These are phyloP conservation scores for Aspergillus kassunensis DNA, from an alignment of 495 filamentous ascomycete species.

Conservation along the genomic window DNA sequence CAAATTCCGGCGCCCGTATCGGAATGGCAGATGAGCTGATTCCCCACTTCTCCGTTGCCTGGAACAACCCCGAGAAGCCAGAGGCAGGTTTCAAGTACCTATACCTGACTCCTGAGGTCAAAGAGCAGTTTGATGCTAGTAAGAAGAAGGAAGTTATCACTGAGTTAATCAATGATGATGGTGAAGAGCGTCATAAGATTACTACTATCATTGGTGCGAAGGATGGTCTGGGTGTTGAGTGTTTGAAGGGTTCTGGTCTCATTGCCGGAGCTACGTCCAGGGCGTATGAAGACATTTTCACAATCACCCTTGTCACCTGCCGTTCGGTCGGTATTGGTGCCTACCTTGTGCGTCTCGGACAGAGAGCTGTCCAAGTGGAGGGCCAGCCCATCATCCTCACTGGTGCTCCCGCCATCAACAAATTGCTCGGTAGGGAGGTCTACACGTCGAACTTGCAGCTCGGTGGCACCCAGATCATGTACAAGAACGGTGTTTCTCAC, in stretches of 20 bases:
- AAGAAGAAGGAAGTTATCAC: slow-evolving; percentile 81
- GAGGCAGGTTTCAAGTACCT: slow-evolving; percentile 97
- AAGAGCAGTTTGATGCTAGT: slow-evolving; percentile 83
- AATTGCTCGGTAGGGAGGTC: slow-evolving; percentile 93
- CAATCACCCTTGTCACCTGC: slow-evolving; percentile 95
- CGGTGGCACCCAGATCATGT: slow-evolving; percentile 99
- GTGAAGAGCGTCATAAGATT: slow-evolving; percentile 90
- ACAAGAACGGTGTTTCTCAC: slow-evolving; percentile 98
- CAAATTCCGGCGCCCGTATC: slow-evolving; percentile 98
- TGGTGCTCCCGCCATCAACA: slow-evolving; percentile 96
- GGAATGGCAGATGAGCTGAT: slow-evolving; percentile 96
- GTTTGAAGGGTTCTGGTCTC: slow-evolving; percentile 91
- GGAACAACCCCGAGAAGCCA: slow-evolving; percentile 81
- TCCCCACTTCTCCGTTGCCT: slow-evolving; percentile 92
- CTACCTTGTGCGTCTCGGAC: slow-evolving; percentile 94
- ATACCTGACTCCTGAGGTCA: slow-evolving; percentile 84
- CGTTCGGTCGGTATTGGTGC: slow-evolving; percentile 97
- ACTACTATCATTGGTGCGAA: slow-evolving; percentile 91
- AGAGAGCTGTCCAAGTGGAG: slow-evolving; percentile 97
- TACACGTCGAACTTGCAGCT: slow-evolving; percentile 99
- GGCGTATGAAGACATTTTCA: slow-evolving; percentile 99
- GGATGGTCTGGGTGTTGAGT: slow-evolving; percentile 96
- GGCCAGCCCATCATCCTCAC: slow-evolving; percentile 99
- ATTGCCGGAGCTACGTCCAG: slow-evolving; percentile 97
- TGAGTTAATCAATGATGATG: slow-evolving; percentile 77